A percentile compares a stretch with the other conserved stretches of the same genome.
Conservation (phyloP, 345 rosid species). For the Eucalyptus pauciflora region DNA sequence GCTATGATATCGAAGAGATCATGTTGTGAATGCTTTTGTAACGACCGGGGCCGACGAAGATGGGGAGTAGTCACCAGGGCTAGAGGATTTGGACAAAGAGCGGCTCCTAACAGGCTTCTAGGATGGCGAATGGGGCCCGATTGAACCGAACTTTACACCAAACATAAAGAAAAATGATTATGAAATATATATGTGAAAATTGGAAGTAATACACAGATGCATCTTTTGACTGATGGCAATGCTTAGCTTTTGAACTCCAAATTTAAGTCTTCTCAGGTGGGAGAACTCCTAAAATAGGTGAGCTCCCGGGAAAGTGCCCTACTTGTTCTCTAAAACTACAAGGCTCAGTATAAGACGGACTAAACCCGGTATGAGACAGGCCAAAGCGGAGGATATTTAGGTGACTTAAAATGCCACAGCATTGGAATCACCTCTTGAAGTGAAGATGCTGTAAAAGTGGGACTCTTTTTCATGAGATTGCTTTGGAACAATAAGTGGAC, state of each 20-base stretch:
- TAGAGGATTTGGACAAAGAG: background rate
- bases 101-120: background rate
- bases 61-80: background rate
- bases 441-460: background rate
- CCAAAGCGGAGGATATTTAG: no score
- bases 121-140: fast-evolving
- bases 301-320: background rate
- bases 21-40: background rate
- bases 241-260: no score
- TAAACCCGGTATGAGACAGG: no score
- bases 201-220: fast-evolving
- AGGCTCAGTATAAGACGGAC: background rate
- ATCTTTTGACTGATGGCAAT: background rate
- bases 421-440: background rate
- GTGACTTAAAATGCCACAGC: background rate
- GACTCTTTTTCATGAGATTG: background rate
- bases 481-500: background rate
- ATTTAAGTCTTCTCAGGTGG: background rate
- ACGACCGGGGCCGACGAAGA: fast-evolving
- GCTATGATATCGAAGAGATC: background rate
- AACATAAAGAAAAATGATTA: no score
- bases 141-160: background rate
- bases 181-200: background rate
- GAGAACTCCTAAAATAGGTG: no score
- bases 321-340: no score